phyloP scores from a whole-genome alignment of 495 filamentous ascomycete genomes.

The Trichocladium antarcticum region DNA sequence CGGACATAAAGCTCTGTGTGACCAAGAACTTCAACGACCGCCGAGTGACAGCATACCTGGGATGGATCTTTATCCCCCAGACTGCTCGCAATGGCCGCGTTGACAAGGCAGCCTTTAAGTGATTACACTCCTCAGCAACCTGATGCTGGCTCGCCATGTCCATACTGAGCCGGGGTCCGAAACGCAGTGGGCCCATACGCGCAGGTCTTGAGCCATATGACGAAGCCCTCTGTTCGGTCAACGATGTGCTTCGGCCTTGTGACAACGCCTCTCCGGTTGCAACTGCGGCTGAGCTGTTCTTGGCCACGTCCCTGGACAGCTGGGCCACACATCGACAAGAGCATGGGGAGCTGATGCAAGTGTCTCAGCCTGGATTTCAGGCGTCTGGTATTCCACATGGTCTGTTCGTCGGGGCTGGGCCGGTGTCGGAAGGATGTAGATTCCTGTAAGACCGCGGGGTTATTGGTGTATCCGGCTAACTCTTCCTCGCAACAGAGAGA shows the following conservation, averaged over 20 bases:
- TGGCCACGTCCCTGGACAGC: conserved; percentile 19
- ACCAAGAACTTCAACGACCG: too few relatives aligned
- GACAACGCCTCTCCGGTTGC: conserved; percentile 10
- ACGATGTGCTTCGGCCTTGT: conserved; percentile 11
- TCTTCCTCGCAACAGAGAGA: conserved; percentile 20
- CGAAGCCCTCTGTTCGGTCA: conserved; percentile 21
- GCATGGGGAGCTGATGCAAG: conserved; percentile 20
- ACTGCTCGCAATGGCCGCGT: background rate
- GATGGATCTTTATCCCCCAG: conserved; percentile 20
- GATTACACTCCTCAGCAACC: conserved; percentile 3
- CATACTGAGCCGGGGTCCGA: conserved; percentile 14
- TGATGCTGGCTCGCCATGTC: conserved; percentile 18
- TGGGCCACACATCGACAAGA: conserved; percentile 25
- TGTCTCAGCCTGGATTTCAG: conserved; percentile 19
- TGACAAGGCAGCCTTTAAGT: background rate
- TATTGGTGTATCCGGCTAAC: background rate
- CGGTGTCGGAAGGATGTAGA: conserved; percentile 19
- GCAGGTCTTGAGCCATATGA: conserved; percentile 19
- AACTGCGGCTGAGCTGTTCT: conserved; percentile 24
- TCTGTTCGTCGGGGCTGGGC: conserved; percentile 30
- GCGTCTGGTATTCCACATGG: conserved; percentile 22
- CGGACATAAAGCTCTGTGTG: too few relatives aligned
- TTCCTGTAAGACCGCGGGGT: background rate
- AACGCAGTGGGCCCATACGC: conserved; percentile 1
- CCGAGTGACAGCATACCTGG: too few relatives aligned